Base-by-base conservation (phyloP, 2,329 filamentous ascomycete species). In the Fusarium ramigenum region DNA sequence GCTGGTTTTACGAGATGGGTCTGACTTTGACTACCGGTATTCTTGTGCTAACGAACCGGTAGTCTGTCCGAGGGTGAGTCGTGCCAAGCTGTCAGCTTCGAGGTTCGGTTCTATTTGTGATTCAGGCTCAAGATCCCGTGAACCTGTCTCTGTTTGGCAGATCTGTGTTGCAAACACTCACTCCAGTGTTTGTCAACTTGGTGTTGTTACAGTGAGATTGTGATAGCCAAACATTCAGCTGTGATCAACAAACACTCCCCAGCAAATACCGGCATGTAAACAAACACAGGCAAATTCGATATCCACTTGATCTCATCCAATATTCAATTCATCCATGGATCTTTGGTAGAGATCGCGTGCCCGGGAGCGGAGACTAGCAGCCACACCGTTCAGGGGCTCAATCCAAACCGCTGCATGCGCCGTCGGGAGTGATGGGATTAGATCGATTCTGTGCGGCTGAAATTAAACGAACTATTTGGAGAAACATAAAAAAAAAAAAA, bases 301-400 rank as follows among this genome's bases (percentile, higher is more conserved):
- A 64, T 42, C 66, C 70, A 73, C 62, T 57, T 42, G 70, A 72
- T 63, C 70, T 60, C 61, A 58, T 54, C 49, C 61, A 49, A 54
- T 40, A 37, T 23, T 40, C 37, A 43, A 43, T 47, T 36, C 36
- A 28, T 66, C 36, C 57, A 49, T 47, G 44, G 46, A 37, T 61
- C 40, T 32, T 21, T 28, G 16, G 52, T n/a, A 54, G 34, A 64
- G 52, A 72, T 72, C 66, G 62, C n/a, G 21, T 61, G 53, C 70
- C 70, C 39, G 66, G 57, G 63, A 32, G 62, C 50, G 65, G 67
- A 52, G 67, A 53, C 70, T 54, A 42, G 63, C 61, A 68, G 75
- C 75, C 73, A 76, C 75, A 74, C 69, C 66, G 60, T 58, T 77
- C 73, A 75, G 73, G 73, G 75, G 74, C 66, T 58, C 54, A 50